These are phyloP conservation scores for Pythium vanterpoolii DNA, from an alignment of 352 stramenopile genomes.

Conservation along the genomic window DNA sequence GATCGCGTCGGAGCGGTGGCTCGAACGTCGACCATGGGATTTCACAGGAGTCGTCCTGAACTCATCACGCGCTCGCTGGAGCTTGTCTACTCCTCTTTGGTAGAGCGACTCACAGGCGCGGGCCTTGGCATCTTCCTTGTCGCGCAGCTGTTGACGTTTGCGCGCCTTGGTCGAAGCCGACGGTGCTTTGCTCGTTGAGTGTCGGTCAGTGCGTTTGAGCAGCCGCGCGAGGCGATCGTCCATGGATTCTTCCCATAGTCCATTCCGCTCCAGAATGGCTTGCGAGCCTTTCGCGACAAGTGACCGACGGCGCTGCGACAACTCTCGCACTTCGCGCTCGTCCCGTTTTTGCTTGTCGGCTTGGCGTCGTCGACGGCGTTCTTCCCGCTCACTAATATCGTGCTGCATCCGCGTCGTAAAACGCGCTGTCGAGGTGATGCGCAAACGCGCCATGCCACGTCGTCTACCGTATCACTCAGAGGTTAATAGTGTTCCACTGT, in stretches of 20 bases:
- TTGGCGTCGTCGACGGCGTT: conserved; percentile 22
- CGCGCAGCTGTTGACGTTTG: background rate
- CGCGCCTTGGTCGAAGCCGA: background rate
- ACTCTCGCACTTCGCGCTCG: conserved; percentile 9
- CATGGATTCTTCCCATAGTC: conserved; percentile 41
- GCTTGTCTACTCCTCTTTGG: conserved; percentile 38
- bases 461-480: conserved; percentile 1
- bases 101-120: conserved; percentile 54
- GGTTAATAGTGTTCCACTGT: background rate
- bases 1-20: conserved; percentile 30
- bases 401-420: conserved; percentile 36
- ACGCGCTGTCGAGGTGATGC: background rate
- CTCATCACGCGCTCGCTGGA: conserved; percentile 23
- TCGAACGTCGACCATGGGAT: conserved; percentile 3
- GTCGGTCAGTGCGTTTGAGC: conserved; percentile 1
- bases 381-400: conserved; percentile 40
- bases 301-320: conserved; percentile 7
- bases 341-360: conserved; percentile 24
- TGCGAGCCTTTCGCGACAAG: conserved; percentile 48
- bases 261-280: conserved; percentile 50
- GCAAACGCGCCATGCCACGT: conserved; percentile 11
- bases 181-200: background rate
- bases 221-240: conserved; percentile 34
- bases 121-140: conserved; percentile 17
- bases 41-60: background rate